phyloP scores from a whole-genome alignment of 75 land plant genomes.

The Pinus tabuliformis region DNA sequence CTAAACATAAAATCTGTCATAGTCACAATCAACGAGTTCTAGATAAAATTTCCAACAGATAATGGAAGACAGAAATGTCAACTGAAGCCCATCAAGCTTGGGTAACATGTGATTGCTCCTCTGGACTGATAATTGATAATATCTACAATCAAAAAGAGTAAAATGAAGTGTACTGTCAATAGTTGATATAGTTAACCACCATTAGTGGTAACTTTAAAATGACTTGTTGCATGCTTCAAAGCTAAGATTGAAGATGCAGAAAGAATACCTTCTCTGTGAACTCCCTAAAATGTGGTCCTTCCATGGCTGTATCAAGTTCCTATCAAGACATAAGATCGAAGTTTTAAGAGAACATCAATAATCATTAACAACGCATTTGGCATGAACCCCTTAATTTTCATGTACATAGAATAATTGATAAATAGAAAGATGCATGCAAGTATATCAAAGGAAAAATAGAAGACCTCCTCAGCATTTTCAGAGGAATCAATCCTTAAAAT shows the following conservation, averaged over 20 bases:
- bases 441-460: not conserved
- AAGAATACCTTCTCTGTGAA: constrained; percentile 51
- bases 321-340: not conserved
- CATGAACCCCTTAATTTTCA: not conserved
- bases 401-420: not conserved
- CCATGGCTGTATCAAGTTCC: constrained; percentile 63
- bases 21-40: too few relatives aligned
- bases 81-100: not conserved
- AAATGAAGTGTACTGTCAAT: not conserved
- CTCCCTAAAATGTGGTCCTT: constrained; percentile 33
- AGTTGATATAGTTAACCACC: not conserved
- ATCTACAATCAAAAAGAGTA: constrained; percentile 2
- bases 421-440: not conserved
- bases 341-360: too few relatives aligned
- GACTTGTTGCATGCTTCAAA: not conserved
- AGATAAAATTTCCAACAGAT: too few relatives aligned
- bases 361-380: not conserved
- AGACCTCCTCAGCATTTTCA: constrained; percentile 30
- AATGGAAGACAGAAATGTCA: too few relatives aligned
- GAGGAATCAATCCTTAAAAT: constrained; percentile 40
- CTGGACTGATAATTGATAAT: constrained; percentile 8
- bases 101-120: constrained; percentile 7
- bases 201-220: not conserved
- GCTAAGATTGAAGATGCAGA: not conserved
- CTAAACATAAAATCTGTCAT: too few relatives aligned